A percentile compares a stretch with the other conserved stretches of the same genome.
These are phyloP conservation scores for Alternaria arbusti DNA, from an alignment of 2,329 filamentous ascomycete genomes.

Conservation along the genomic window DNA sequence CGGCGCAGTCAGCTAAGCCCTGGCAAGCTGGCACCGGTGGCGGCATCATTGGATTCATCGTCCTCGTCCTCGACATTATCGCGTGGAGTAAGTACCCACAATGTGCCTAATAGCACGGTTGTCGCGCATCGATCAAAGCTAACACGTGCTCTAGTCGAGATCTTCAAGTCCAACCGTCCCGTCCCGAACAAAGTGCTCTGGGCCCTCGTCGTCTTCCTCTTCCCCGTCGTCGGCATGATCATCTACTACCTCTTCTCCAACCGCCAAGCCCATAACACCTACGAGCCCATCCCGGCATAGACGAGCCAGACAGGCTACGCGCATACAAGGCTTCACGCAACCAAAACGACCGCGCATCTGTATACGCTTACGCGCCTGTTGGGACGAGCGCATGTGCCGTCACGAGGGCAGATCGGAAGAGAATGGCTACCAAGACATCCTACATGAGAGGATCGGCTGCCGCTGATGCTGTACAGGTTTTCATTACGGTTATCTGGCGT, in stretches of 20 bases:
- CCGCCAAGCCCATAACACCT: conserved; percentile 62
- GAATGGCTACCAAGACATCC: background rate
- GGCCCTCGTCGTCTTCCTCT: conserved; percentile 69
- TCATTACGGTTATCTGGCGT: background rate
- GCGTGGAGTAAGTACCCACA: conserved; percentile 61
- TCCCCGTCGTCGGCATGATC: conserved; percentile 67
- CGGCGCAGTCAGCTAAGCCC: conserved; percentile 49
- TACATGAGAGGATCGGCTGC: background rate
- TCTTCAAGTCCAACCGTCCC: conserved; percentile 68
- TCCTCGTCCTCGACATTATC: conserved; percentile 67
- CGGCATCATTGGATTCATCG: conserved; percentile 66
- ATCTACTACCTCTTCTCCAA: conserved; percentile 71
- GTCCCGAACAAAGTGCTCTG: conserved; percentile 65
- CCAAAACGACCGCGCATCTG: background rate
- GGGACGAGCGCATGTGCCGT: background rate
- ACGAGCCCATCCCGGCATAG: conserved; percentile 57
- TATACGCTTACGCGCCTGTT: background rate
- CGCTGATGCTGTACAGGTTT: background rate
- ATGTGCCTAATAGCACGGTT: background rate
- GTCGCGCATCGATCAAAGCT: conserved; percentile 13
- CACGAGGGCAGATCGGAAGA: background rate
- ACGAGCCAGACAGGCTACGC: background rate
- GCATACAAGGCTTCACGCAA: background rate
- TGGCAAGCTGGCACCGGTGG: conserved; percentile 68
- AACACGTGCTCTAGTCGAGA: conserved; percentile 60